These are phyloP conservation scores for Phytophthora citricola DNA, from an alignment of 352 stramenopile species.

Conservation along the genomic window DNA sequence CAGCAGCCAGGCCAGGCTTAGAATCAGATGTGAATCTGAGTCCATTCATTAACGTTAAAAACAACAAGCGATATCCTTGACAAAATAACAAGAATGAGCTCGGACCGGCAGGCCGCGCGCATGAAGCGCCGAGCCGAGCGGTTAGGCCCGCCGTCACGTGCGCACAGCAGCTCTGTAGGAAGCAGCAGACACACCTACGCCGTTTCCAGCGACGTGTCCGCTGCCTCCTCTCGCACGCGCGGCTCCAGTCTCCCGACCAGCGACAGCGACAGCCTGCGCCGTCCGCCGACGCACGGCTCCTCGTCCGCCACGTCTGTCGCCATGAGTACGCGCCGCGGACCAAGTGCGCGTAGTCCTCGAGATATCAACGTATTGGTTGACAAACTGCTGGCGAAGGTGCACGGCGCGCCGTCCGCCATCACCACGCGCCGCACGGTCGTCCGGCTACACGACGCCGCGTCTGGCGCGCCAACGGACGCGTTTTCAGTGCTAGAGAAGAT, in stretches of 20 bases:
- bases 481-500: constrained; percentile 82
- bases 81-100: constrained; percentile 24
- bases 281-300: constrained; percentile 17
- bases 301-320: constrained; percentile 39
- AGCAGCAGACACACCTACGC: constrained; percentile 7
- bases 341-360: constrained; percentile 35
- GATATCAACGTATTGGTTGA: constrained; percentile 64
- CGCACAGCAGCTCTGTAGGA: constrained; percentile 24
- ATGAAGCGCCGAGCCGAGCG: constrained; percentile 56
- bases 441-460: constrained; percentile 57
- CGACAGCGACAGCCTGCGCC: constrained; percentile 12
- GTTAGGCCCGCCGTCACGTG: constrained; percentile 17
- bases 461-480: constrained; percentile 38
- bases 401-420: constrained; percentile 62
- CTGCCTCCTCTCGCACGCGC: constrained; percentile 14
- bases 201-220: constrained; percentile 5
- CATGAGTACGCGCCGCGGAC: constrained; percentile 39
- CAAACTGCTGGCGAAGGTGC: constrained; percentile 57
- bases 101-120: constrained; percentile 41
- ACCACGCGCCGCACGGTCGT: constrained; percentile 64
- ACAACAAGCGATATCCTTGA: no score
- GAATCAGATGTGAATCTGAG: no score
- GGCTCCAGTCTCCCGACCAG: constrained; percentile 12
- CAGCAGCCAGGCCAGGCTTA: no score
- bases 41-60: no score